Percentiles rank a stretch among this genome's conserved stretches.
phyloP scores from a whole-genome alignment of 768 basidiomycete species.

The Leccinum sublutescens region DNA sequence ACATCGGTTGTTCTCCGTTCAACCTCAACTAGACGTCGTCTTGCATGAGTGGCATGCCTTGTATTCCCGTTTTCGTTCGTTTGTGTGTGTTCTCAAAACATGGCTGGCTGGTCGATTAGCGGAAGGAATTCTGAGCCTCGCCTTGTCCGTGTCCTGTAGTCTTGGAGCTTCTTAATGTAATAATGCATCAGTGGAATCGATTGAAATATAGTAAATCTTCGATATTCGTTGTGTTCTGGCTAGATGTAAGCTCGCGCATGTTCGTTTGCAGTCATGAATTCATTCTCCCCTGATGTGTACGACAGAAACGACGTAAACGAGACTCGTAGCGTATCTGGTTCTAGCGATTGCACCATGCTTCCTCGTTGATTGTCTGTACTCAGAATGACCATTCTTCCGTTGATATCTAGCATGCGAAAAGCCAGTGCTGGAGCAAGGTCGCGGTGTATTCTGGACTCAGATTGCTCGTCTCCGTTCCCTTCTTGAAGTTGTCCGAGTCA shows the following conservation, averaged over 20 bases:
- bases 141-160: background rate
- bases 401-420: background rate
- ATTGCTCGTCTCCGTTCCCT: too few species aligned
- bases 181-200: background rate
- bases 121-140: background rate
- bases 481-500: too few species aligned
- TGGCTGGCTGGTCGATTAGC: background rate
- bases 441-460: too few species aligned
- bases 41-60: background rate
- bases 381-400: background rate
- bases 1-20: conserved; percentile 26
- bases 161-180: background rate
- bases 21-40: conserved; percentile 19
- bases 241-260: background rate
- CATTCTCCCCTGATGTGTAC: background rate
- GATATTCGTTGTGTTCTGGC: background rate
- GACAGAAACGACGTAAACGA: background rate
- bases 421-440: too few species aligned
- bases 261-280: background rate
- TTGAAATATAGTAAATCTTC: background rate
- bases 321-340: background rate
- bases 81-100: conserved; percentile 5
- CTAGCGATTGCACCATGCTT: background rate
- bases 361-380: background rate
- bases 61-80: background rate